These are phyloP conservation scores for Schizochytrium sp. DNA, from an alignment of 108 stramenopile species.

Conservation along the genomic window DNA sequence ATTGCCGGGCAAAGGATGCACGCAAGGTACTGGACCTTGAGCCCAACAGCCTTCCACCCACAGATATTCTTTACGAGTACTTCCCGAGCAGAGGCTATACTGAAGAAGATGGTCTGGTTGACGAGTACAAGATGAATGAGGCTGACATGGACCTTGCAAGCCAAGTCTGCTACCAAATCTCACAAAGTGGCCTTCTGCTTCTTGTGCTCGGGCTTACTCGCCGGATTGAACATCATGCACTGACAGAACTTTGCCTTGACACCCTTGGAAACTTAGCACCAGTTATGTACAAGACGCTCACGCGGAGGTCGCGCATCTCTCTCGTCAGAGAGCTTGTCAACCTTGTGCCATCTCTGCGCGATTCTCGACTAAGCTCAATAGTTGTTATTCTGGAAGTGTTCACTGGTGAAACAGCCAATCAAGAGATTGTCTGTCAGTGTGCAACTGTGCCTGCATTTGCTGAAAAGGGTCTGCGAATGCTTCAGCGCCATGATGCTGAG, in stretches of 20 bases:
- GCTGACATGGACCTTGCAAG: neutral
- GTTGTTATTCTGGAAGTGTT: neutral
- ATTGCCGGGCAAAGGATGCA: neutral
- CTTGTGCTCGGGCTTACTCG: neutral
- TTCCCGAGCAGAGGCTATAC: slow-evolving; percentile 2
- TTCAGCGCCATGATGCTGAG: slow-evolving; percentile 10
- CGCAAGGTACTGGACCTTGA: neutral
- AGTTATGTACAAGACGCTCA: neutral
- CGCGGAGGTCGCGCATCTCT: neutral
- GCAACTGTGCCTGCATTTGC: neutral
- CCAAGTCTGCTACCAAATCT: slow-evolving; percentile 37
- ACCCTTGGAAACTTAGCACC: neutral
- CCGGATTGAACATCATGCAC: neutral
- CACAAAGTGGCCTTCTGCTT: neutral
- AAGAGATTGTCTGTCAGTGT: slow-evolving; percentile 24
- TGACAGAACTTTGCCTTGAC: neutral
- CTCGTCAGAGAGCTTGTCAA: slow-evolving; percentile 1
- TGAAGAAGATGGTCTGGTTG: neutral
- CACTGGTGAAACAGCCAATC: neutral
- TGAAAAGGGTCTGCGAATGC: neutral
- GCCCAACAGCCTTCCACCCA: neutral
- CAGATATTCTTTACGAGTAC: slow-evolving; percentile 16
- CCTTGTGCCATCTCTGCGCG: neutral
- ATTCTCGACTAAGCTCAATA: neutral
- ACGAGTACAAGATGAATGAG: neutral